Percentiles rank a stretch among this genome's conserved stretches.
These are phyloP conservation scores for Fusarium secorum DNA, from an alignment of 2,329 filamentous ascomycete species.

Conservation along the genomic window DNA sequence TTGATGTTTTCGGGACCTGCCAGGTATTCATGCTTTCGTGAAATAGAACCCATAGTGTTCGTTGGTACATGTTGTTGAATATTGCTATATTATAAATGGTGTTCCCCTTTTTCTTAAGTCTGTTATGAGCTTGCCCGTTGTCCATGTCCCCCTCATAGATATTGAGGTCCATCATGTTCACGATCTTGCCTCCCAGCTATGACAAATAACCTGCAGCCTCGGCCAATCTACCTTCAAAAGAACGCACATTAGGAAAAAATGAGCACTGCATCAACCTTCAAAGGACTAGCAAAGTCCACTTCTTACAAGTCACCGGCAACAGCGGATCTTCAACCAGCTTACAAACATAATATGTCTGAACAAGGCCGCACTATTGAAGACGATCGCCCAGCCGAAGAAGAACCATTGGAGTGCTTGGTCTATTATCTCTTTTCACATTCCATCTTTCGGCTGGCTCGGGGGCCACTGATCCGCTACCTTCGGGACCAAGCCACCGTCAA, in stretches of 20 bases:
- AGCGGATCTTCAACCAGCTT: not conserved
- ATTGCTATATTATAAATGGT: not conserved
- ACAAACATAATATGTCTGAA: not conserved
- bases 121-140: not conserved
- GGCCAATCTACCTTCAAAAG: not conserved
- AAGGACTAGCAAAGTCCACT: not conserved
- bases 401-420: constrained; percentile 9
- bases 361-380: not conserved
- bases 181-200: not conserved
- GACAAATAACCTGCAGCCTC: not conserved
- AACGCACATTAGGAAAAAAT: not conserved
- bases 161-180: not conserved
- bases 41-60: not conserved
- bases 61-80: not conserved
- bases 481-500: constrained; percentile 23
- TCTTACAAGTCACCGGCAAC: not conserved
- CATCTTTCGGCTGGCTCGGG: constrained; percentile 19
- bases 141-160: not conserved
- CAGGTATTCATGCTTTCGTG: constrained; percentile 10
- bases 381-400: constrained; percentile 15
- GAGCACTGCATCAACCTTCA: not conserved
- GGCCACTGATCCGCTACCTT: constrained; percentile 18
- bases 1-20: not conserved
- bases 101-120: not conserved
- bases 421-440: constrained; percentile 29